Evolutionary conservation across 1,139 yeast species (phyloP).

Genomic region (Diutina neorugosa): DNA sequence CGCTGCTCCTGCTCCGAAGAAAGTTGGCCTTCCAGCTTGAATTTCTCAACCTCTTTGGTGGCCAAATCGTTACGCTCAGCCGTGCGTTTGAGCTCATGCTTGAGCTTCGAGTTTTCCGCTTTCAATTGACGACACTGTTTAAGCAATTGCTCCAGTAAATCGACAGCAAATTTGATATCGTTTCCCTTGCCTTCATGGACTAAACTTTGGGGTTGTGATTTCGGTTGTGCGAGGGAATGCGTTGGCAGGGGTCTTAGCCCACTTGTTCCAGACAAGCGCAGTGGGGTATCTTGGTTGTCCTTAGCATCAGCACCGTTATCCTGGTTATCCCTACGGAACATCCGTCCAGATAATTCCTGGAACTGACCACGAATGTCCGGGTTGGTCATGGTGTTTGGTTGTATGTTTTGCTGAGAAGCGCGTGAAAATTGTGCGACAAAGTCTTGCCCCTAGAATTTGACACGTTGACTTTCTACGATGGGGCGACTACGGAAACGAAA

Average conservation of each 20-base stretch:
- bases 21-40: constrained; percentile 20
- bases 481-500: neutral
- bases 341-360: neutral
- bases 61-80: constrained; percentile 24
- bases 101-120: constrained; percentile 50
- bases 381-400: neutral
- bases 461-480: neutral
- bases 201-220: constrained; percentile 13
- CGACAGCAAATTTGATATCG: constrained; percentile 74
- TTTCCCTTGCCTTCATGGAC: constrained; percentile 40
- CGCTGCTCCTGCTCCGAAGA: constrained; percentile 30
- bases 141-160: constrained; percentile 67
- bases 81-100: constrained; percentile 27
- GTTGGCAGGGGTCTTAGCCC: neutral
- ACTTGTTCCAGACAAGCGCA: neutral
- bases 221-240: neutral
- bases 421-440: neutral
- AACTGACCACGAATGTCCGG: neutral
- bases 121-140: constrained; percentile 70
- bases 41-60: constrained; percentile 24
- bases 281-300: neutral
- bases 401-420: neutral
- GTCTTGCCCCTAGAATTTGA: neutral
- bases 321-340: neutral
- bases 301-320: neutral